Percentiles rank a stretch among this genome's conserved stretches.
Conservation (phyloP, 176 grass and related monocot genomes). For the Tuctoria greenei region DNA sequence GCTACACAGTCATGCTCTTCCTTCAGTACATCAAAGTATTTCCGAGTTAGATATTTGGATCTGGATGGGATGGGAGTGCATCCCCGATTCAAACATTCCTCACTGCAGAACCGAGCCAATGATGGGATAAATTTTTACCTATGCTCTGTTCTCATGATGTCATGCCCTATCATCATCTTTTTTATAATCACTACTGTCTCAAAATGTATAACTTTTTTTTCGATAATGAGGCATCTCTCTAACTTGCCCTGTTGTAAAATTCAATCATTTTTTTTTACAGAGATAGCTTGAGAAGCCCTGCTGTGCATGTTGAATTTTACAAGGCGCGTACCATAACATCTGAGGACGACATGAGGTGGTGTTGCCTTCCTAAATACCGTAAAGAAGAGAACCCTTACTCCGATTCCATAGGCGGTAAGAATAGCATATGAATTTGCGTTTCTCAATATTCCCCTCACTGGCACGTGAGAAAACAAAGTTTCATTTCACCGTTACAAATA, state of each 20-base stretch:
- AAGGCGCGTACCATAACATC: neutral
- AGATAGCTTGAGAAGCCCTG: neutral
- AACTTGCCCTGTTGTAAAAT: neutral
- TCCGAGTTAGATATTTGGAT: too few relatives aligned
- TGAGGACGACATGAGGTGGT: constrained; percentile 63
- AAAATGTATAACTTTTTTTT: neutral
- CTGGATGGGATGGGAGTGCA: neutral
- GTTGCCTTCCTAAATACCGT: constrained; percentile 44
- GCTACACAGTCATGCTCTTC: neutral
- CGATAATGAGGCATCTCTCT: neutral
- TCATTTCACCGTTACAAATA: neutral
- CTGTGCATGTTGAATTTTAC: constrained; percentile 22
- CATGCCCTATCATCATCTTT: neutral
- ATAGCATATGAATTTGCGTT: neutral
- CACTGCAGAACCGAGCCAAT: neutral
- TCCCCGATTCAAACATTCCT: too few relatives aligned
- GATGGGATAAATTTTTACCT: neutral
- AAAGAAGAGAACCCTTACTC: constrained; percentile 31
- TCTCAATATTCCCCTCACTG: neutral
- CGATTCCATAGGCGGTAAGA: constrained; percentile 51
- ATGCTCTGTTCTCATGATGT: neutral
- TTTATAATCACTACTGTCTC: neutral
- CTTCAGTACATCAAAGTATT: neutral
- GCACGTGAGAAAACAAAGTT: neutral
- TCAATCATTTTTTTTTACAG: neutral